Conservation (phyloP, 208 protist genomes). For the Porcisia deanei region DNA sequence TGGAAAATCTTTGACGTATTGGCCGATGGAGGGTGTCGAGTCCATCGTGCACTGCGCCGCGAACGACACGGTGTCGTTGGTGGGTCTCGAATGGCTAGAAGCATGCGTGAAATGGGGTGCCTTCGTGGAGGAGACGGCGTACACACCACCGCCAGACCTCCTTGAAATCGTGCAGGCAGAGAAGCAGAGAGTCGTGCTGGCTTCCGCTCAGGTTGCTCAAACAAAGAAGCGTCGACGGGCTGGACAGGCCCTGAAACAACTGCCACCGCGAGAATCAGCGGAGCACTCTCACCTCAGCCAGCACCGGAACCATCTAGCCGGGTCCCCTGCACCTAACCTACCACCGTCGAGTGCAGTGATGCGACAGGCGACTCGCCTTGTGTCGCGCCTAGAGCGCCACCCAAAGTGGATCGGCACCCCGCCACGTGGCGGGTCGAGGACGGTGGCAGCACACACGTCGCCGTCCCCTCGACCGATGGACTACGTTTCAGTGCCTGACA, state of each 20-base stretch:
- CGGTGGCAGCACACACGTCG: conserved; percentile 16
- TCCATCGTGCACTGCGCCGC: conserved; percentile 13
- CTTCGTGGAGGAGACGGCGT: conserved; percentile 58
- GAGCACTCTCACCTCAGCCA: not conserved
- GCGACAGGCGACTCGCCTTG: not conserved
- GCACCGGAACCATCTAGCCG: not conserved
- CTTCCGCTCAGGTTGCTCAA: not conserved
- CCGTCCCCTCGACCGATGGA: not conserved
- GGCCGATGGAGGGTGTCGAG: conserved; percentile 19
- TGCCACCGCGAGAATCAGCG: not conserved
- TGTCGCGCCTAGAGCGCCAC: not conserved
- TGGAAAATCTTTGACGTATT: conserved; percentile 4
- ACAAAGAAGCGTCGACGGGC: not conserved
- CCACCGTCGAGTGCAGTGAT: not conserved
- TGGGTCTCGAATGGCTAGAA: conserved; percentile 51
- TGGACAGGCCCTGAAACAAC: conserved; percentile 1
- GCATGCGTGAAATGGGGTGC: conserved; percentile 58
- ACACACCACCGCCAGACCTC: conserved; percentile 8
- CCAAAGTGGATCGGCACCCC: not conserved
- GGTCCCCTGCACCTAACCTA: not conserved
- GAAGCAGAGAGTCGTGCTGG: conserved; percentile 2
- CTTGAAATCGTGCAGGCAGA: not conserved
- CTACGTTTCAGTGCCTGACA: not conserved
- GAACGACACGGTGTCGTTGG: conserved; percentile 38
- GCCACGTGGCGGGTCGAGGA: not conserved